Evolutionary conservation across 177 flowering plant genomes (phyloP).

Genomic region (Telopea speciosissima): DNA sequence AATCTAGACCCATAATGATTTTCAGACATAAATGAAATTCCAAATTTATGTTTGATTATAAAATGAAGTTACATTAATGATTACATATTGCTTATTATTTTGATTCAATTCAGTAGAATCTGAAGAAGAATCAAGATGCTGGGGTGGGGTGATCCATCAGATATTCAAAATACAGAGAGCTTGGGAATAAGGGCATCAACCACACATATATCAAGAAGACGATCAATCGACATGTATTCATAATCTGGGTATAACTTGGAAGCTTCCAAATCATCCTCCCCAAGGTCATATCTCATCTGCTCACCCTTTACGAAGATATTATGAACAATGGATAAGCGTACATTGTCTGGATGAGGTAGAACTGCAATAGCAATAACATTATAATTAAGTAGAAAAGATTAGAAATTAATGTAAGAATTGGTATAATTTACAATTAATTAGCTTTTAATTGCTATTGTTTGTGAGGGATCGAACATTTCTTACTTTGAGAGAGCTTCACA

Average conservation of each 20-base stretch:
- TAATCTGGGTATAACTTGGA: constrained; percentile 38
- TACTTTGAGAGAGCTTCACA: constrained; percentile 35
- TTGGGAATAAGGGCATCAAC: constrained; percentile 32
- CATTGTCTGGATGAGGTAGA: constrained; percentile 33
- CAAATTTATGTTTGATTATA: no score
- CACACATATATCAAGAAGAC: constrained; percentile 24
- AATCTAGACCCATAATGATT: no score
- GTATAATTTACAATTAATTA: no score
- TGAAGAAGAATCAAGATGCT: no score
- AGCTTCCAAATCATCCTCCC: constrained; percentile 36
- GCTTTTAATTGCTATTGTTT: no score
- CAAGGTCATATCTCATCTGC: constrained; percentile 30
- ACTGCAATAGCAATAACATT: constrained; percentile 21
- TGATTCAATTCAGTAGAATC: no score
- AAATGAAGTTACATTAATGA: no score
- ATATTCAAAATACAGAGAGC: constrained; percentile 20
- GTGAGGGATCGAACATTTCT: neutral
- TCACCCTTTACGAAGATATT: constrained; percentile 39
- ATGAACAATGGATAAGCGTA: constrained; percentile 32
- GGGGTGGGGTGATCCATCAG: no score
- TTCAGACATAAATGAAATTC: no score
- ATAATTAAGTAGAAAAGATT: neutral
- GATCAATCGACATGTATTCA: constrained; percentile 34
- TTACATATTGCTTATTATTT: no score
- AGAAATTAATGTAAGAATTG: no score